Conservation (phyloP, 2,329 filamentous ascomycete species). For the Macrophomina pseudophaseolina region DNA sequence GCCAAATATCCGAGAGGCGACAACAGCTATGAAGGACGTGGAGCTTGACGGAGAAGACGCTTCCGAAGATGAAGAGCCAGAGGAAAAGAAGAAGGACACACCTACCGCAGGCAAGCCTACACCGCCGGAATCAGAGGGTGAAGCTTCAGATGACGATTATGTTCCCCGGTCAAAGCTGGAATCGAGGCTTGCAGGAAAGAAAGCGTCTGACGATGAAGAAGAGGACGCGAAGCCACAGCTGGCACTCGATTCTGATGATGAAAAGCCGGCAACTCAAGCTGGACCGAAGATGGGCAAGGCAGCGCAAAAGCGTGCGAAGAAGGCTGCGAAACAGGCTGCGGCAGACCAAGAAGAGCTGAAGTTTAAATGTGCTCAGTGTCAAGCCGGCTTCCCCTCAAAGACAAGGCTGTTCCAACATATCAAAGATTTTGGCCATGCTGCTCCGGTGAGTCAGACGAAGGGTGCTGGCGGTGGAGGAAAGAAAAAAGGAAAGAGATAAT, state of each 20-base stretch:
- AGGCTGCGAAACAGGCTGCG: conserved; percentile 49
- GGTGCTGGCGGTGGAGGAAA: conserved; percentile 28
- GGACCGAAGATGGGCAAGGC: conserved; percentile 53
- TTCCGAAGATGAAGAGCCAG: conserved; percentile 39
- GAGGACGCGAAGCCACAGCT: background rate
- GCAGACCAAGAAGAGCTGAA: conserved; percentile 43
- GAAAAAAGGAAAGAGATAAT: conserved; percentile 31
- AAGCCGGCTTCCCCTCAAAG: conserved; percentile 75
- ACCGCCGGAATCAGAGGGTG: conserved; percentile 27
- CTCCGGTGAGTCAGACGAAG: conserved; percentile 43
- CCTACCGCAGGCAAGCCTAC: background rate
- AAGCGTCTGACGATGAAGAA: background rate
- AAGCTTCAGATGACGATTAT: conserved; percentile 37
- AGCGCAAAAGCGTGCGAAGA: conserved; percentile 54
- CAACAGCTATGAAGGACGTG: conserved; percentile 26
- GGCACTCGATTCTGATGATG: conserved; percentile 16
- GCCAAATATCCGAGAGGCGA: conserved; percentile 19
- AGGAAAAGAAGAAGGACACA: background rate
- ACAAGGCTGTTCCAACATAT: conserved; percentile 77
- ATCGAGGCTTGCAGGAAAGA: conserved; percentile 37
- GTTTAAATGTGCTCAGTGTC: conserved; percentile 78
- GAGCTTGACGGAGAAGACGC: conserved; percentile 41
- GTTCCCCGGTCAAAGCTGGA: conserved; percentile 44
- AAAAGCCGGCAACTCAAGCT: conserved; percentile 26
- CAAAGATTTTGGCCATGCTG: conserved; percentile 68